Conservation (phyloP, 352 stramenopile genomes). For the Phytophthora chlamydospora region DNA sequence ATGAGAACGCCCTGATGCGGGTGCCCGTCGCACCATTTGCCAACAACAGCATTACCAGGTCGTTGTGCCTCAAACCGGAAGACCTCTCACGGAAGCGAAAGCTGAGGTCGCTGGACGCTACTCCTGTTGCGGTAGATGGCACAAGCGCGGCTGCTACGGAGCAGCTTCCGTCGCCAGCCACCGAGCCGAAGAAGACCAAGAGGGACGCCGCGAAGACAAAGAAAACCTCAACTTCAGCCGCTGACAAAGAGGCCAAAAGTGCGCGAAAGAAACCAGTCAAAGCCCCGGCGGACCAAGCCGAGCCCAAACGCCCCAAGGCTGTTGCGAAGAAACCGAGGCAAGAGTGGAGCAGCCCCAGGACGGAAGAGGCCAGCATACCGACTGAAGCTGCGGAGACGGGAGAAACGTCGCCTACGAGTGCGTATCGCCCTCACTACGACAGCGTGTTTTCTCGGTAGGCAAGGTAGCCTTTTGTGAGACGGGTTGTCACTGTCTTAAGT, state of each 20-base stretch:
- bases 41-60: slow-evolving; percentile 61
- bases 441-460: slow-evolving; percentile 65
- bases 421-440: slow-evolving; percentile 68
- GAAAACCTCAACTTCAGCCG: slow-evolving; percentile 24
- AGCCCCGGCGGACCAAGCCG: slow-evolving; percentile 8
- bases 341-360: slow-evolving; percentile 26
- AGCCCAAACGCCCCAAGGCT: slow-evolving; percentile 22
- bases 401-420: slow-evolving; percentile 20
- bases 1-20: slow-evolving; percentile 54
- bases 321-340: slow-evolving; percentile 29
- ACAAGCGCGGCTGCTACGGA: slow-evolving; percentile 13
- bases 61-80: slow-evolving; percentile 44
- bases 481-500: not conserved
- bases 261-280: slow-evolving; percentile 41
- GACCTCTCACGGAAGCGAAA: slow-evolving; percentile 65
- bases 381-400: slow-evolving; percentile 13
- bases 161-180: slow-evolving; percentile 11
- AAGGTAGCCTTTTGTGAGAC: not conserved
- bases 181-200: slow-evolving; percentile 52
- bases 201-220: slow-evolving; percentile 40
- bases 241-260: slow-evolving; percentile 42
- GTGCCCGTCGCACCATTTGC: slow-evolving; percentile 59
- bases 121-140: not conserved
- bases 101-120: slow-evolving; percentile 34
- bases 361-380: slow-evolving; percentile 1